phyloP scores from a whole-genome alignment of 345 rosid species.

The Melaleuca alternifolia region DNA sequence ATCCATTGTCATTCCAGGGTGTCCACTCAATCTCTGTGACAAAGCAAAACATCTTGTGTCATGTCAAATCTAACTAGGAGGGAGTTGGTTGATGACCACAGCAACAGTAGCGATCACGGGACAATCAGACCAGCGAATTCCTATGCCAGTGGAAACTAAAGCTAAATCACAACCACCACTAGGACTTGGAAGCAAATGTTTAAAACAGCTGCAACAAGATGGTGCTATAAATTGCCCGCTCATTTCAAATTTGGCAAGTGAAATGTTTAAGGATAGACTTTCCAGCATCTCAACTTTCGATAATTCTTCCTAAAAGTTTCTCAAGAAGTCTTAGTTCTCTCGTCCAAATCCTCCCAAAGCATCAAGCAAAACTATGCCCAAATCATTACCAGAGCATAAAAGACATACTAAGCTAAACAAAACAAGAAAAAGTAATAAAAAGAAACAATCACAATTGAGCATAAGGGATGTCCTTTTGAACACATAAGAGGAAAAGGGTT shows the following conservation, averaged over 20 bases:
- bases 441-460: background rate
- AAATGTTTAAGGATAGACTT: background rate
- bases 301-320: background rate
- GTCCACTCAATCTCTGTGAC: constrained; percentile 69
- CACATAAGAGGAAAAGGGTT: background rate
- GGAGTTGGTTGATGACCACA: background rate
- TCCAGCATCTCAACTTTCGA: background rate
- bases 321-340: background rate
- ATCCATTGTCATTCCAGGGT: constrained; percentile 97
- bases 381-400: background rate
- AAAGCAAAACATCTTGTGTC: background rate
- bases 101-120: background rate
- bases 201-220: background rate
- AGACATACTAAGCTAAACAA: background rate
- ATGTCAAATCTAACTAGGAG: background rate
- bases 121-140: background rate
- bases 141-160: background rate
- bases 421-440: background rate
- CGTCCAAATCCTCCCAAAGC: background rate
- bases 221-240: background rate
- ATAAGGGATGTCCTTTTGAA: background rate
- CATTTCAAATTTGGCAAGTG: background rate
- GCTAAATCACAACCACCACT: background rate
- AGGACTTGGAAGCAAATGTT: background rate
- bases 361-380: background rate